Conservation (phyloP, 306 rosid genomes). For the Medicago lupulina region DNA sequence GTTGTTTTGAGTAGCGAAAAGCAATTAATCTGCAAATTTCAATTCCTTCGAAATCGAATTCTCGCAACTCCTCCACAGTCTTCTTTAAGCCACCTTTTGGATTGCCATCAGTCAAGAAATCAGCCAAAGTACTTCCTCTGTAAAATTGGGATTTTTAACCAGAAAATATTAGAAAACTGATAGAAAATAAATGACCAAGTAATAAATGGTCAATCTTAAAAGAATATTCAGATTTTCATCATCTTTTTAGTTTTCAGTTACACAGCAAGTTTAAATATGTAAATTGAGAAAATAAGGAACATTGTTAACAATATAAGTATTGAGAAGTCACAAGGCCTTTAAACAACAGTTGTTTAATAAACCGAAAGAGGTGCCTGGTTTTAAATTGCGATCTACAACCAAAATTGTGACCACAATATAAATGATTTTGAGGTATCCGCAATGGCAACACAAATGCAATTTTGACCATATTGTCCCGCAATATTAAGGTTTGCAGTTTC, state of each 20-base stretch:
- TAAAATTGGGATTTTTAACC: neutral
- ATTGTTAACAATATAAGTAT: neutral
- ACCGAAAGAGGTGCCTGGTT: no score
- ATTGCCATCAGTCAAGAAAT: constrained; percentile 61
- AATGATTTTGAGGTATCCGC: neutral
- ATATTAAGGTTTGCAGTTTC: neutral
- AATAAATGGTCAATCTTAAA: no score
- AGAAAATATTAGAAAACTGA: no score
- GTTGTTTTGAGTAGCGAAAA: constrained; percentile 66
- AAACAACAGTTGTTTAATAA: no score
- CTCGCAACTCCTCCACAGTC: constrained; percentile 60
- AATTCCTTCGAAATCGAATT: constrained; percentile 46
- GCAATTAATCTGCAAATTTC: constrained; percentile 59
- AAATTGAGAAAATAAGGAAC: neutral
- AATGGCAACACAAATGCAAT: neutral
- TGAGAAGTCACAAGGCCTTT: neutral
- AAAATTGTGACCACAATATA: no score
- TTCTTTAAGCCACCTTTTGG: constrained; percentile 47
- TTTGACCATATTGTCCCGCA: neutral
- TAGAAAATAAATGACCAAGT: no score
- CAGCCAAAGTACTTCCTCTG: constrained; percentile 67
- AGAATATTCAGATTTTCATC: no score
- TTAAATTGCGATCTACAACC: no score
- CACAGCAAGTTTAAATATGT: neutral
- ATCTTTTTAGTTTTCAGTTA: no score